These are phyloP conservation scores for Avena atlantica DNA, from an alignment of 176 grass and related monocot genomes.

Conservation along the genomic window DNA sequence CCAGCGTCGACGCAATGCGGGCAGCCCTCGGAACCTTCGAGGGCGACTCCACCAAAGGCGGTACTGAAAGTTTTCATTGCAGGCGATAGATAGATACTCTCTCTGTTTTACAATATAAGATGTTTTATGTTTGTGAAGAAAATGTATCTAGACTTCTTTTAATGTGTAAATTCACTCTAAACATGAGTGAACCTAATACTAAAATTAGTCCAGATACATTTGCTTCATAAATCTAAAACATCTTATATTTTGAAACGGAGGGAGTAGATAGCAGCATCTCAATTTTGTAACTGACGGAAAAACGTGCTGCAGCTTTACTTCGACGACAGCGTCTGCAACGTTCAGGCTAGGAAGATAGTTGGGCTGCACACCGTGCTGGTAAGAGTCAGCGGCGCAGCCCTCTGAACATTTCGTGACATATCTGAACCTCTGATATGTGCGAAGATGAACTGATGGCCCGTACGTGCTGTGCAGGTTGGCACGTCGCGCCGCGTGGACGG, in stretches of 20 bases:
- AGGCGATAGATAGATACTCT: no score
- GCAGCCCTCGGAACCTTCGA: conserved; percentile 72
- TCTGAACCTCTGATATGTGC: not conserved
- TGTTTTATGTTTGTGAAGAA: no score
- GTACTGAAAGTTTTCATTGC: conserved; percentile 35
- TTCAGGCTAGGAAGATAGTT: conserved; percentile 81
- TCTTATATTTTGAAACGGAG: no score
- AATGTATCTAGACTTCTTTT: no score
- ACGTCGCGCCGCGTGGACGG: conserved; percentile 72
- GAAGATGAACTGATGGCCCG: not conserved
- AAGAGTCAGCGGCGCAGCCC: conserved; percentile 4
- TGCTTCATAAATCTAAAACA: no score
- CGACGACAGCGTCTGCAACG: conserved; percentile 90
- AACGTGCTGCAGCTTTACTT: conserved; percentile 81
- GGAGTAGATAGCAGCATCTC: not conserved
- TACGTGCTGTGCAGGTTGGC: conserved; percentile 53
- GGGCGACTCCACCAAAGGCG: conserved; percentile 72
- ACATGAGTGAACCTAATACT: no score
- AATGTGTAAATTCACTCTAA: no score
- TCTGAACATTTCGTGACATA: not conserved
- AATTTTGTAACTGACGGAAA: not conserved
- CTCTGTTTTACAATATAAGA: no score
- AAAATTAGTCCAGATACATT: no score
- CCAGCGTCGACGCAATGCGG: conserved; percentile 80
- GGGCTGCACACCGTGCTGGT: conserved; percentile 94